These are phyloP conservation scores for Ascochyta lentis DNA, from an alignment of 2,329 filamentous ascomycete genomes.

Conservation along the genomic window DNA sequence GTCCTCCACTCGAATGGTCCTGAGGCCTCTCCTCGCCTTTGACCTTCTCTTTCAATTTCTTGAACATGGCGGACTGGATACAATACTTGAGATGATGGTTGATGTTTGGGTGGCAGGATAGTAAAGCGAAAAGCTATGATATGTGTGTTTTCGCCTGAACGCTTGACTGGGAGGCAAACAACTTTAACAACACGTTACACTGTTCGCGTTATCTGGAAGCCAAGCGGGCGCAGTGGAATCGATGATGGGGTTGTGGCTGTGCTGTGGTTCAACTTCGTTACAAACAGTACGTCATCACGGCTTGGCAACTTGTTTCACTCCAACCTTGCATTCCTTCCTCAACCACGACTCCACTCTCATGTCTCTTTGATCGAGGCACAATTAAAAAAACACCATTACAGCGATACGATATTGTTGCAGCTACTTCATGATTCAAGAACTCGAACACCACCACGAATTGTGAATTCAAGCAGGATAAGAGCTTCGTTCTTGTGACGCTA, in stretches of 20 bases:
- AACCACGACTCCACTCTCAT: background rate
- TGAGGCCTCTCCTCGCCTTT: constrained; percentile 33
- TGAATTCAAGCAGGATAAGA: background rate
- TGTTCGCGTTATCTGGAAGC: background rate
- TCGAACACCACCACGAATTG: background rate
- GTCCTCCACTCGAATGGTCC: constrained; percentile 9
- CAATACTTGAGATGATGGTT: background rate
- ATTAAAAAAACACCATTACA: background rate
- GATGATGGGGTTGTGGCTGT: constrained; percentile 6
- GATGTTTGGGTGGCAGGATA: background rate
- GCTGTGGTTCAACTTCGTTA: background rate
- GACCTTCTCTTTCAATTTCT: constrained; percentile 46
- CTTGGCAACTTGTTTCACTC: constrained; percentile 3
- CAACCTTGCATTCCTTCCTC: background rate
- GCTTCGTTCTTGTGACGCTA: background rate
- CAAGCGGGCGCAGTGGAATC: background rate
- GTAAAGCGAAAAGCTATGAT: background rate
- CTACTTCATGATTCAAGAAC: too few species aligned
- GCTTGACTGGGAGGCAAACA: background rate
- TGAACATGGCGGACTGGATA: constrained; percentile 37
- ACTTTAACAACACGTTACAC: background rate
- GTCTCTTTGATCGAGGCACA: background rate
- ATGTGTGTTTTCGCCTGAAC: background rate
- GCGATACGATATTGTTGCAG: too few species aligned
- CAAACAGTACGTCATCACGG: constrained; percentile 8